Evolutionary conservation across 345 rosid species (phyloP), one percentile per base, ranked within the genome.

Genomic region (Melaleuca alternifolia): DNA sequence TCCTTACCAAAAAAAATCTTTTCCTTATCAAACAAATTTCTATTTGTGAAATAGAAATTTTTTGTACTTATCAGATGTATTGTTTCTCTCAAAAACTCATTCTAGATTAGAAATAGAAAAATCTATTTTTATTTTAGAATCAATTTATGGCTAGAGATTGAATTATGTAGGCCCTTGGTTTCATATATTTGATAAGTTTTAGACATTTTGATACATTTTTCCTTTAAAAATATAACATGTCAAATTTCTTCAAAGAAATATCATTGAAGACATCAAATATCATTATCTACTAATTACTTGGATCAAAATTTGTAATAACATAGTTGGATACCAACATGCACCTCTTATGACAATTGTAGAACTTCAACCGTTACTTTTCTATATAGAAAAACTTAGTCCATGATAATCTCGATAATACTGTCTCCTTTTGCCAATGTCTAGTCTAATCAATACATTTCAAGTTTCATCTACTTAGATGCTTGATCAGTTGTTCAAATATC

Each of bases 151-250:
- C 41, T 41, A 41, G 41, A 41, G 4, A 41, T 41, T 41, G 4
- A 41, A 41, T 41, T 4, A 41, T 41, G 41, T n/a, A n/a, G n/a
- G n/a, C n/a, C n/a, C 20, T 62, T 15, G 41, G 28, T 62, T 62
- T 41, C 41, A 62, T 3, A 13, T 28, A 28, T 0, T 5, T 8
- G 9, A 14, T 0, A 61, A 7, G 4, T 61, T 61, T 61, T 28
- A 7, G 14, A 13, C 41, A 26, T 57, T 28, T 28, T 28, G 41
- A 6, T 28, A 37, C 75, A 28, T 28, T 61, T 61, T 61, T 28
- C 20, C 41, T 13, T 14, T 0, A 14, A 54, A 62, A 28, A 59
- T 28, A 18, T 4, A 1, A 62, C 20, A 62, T 28, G 10, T 62
- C 5, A 62, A 28, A 14, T 13, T 62, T 62, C 14, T 62, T 41